These are phyloP conservation scores for Mortierella sp. DNA, from an alignment of 371 early-diverging fungal genomes.

Conservation along the genomic window DNA sequence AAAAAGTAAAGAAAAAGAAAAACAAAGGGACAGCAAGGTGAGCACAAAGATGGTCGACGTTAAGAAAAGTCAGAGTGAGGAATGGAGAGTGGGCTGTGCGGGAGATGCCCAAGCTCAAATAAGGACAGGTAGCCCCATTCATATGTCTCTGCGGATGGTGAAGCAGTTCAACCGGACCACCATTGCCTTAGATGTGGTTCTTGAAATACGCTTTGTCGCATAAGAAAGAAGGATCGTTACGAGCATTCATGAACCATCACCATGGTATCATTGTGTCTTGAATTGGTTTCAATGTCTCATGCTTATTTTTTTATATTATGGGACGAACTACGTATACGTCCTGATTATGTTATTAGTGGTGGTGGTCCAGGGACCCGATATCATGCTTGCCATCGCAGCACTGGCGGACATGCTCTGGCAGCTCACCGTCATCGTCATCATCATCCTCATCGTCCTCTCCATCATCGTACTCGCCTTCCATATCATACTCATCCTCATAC, in stretches of 20 bases:
- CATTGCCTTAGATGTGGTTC: no score
- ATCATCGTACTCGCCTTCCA: conserved; percentile 16
- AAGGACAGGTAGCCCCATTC: neutral
- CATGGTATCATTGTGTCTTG: no score
- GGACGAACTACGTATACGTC: neutral
- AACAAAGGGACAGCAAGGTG: neutral
- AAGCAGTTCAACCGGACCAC: no score
- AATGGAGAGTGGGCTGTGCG: neutral
- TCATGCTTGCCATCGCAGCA: conserved; percentile 57
- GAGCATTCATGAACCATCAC: neutral
- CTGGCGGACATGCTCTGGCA: conserved; percentile 55
- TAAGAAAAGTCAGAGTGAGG: neutral
- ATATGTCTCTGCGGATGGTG: neutral
- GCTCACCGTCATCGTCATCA: conserved; percentile 49
- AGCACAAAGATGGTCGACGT: neutral
- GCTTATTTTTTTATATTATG: neutral
- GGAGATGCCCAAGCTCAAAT: neutral
- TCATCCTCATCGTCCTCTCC: conserved; percentile 31
- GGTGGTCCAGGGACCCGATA: conserved; percentile 44
- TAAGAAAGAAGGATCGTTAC: neutral
- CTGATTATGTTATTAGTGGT: neutral
- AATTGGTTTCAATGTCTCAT: no score
- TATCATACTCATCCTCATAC: conserved; percentile 18
- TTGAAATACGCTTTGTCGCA: no score
- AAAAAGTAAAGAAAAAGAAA: neutral